Conservation (phyloP, 352 stramenopile species). For the Globisporangium recalcitrans region DNA sequence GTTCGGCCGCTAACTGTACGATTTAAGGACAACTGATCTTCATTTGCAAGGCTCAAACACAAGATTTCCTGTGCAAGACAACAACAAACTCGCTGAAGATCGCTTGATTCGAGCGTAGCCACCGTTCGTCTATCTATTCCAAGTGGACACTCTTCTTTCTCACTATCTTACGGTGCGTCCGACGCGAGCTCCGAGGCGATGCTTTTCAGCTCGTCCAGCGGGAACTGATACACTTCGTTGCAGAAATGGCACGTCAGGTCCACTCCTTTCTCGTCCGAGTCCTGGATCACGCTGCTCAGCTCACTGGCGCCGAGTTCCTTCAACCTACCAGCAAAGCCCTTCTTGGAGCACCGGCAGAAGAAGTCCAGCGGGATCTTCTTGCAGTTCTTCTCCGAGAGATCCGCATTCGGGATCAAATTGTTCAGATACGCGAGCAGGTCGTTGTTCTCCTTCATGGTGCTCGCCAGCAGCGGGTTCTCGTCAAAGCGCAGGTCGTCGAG, state of each 20-base stretch:
- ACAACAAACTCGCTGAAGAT: neutral
- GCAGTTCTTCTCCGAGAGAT: slow-evolving; percentile 50
- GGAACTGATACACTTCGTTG: slow-evolving; percentile 75
- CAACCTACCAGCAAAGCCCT: slow-evolving; percentile 49
- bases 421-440: slow-evolving; percentile 73
- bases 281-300: slow-evolving; percentile 42
- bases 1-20: neutral
- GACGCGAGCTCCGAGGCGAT: slow-evolving; percentile 14
- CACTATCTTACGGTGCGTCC: neutral
- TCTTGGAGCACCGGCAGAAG: slow-evolving; percentile 80
- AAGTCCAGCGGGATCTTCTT: slow-evolving; percentile 71
- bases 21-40: too few relatives aligned
- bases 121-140: slow-evolving; percentile 9
- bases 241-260: slow-evolving; percentile 83
- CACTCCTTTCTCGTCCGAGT: slow-evolving; percentile 48
- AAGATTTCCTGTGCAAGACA: too few relatives aligned
- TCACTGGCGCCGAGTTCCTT: slow-evolving; percentile 45
- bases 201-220: slow-evolving; percentile 36
- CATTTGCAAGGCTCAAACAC: neutral
- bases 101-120: neutral
- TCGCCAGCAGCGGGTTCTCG: slow-evolving; percentile 37
- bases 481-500: slow-evolving; percentile 64
- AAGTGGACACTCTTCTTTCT: neutral
- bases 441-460: slow-evolving; percentile 41
- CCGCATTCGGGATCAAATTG: slow-evolving; percentile 63